Conservation (phyloP, 176 grass and related monocot genomes). For the Otatea glauca region DNA sequence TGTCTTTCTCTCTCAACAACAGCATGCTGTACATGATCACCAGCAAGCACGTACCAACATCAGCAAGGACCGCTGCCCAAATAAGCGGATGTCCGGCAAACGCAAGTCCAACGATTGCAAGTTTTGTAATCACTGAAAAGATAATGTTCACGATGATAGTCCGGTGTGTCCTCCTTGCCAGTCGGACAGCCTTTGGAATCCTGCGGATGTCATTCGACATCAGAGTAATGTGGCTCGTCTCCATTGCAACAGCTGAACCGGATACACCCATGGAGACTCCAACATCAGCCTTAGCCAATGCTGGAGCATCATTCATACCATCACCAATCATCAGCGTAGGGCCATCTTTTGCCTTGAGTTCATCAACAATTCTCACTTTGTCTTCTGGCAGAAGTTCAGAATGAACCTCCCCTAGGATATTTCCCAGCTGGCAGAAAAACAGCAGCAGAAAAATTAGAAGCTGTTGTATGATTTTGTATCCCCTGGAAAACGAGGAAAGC, state of each 20-base stretch:
- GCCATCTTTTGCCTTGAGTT: conserved; percentile 71
- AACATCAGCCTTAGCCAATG: conserved; percentile 81
- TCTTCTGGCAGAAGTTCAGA: conserved; percentile 86
- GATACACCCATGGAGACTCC: conserved; percentile 98
- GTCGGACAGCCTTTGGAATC: conserved; percentile 71
- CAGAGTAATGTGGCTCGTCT: conserved; percentile 91
- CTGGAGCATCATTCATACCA: conserved; percentile 96
- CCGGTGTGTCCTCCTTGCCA: conserved; percentile 71
- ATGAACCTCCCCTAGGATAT: conserved; percentile 68
- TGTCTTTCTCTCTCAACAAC: conserved; percentile 59
- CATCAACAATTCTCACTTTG: conserved; percentile 79
- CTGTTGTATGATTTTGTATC: background rate
- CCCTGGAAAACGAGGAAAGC: background rate
- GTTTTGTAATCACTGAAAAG: conserved; percentile 77
- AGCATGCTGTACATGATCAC: conserved; percentile 98
- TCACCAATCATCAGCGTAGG: conserved; percentile 88
- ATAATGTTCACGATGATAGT: conserved; percentile 79
- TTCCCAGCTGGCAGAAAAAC: conserved; percentile 60
- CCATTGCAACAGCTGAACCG: conserved; percentile 89
- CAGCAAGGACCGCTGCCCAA: conserved; percentile 96
- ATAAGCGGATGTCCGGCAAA: conserved; percentile 75
- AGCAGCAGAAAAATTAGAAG: conserved; percentile 1
- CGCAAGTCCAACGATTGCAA: conserved; percentile 71
- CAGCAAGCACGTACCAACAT: conserved; percentile 93
- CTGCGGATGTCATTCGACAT: conserved; percentile 94